Evolutionary conservation across 768 basidiomycete species (phyloP).

Genomic region (Mycena rosella): DNA sequence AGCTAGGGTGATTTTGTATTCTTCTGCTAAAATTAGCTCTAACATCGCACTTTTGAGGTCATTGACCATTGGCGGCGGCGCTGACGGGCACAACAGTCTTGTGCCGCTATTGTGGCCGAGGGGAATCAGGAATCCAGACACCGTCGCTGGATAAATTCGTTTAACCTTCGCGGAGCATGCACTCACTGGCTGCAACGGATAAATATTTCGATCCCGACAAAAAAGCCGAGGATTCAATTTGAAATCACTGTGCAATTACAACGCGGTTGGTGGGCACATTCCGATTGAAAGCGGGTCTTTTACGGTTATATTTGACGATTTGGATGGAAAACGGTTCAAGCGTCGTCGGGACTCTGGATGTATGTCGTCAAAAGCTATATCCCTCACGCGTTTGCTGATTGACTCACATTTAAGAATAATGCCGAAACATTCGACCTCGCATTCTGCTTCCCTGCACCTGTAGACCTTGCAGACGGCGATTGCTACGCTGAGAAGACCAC

Average conservation of each 20-base stretch:
- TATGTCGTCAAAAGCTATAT: neutral
- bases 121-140: too few relatives aligned
- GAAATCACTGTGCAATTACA: neutral
- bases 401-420: neutral
- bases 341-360: constrained; percentile 13
- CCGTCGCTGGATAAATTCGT: too few relatives aligned
- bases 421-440: constrained; percentile 21
- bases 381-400: neutral
- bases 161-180: too few relatives aligned
- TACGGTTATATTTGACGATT: constrained; percentile 9
- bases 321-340: constrained; percentile 28
- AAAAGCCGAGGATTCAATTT: neutral
- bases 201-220: too few relatives aligned
- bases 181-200: too few relatives aligned
- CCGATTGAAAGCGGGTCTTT: neutral
- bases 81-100: too few relatives aligned
- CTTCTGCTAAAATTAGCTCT: too few relatives aligned
- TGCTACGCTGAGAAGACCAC: neutral
- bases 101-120: too few relatives aligned
- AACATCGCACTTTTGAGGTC: too few relatives aligned
- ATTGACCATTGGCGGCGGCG: too few relatives aligned
- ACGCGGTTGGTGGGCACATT: constrained; percentile 5
- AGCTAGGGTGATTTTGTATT: too few relatives aligned
- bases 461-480: neutral
- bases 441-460: neutral